Percentiles rank a stretch among this genome's conserved stretches.
Conservation (phyloP, 2,329 filamentous ascomycete species). For the Dactylella cylindrospora region DNA sequence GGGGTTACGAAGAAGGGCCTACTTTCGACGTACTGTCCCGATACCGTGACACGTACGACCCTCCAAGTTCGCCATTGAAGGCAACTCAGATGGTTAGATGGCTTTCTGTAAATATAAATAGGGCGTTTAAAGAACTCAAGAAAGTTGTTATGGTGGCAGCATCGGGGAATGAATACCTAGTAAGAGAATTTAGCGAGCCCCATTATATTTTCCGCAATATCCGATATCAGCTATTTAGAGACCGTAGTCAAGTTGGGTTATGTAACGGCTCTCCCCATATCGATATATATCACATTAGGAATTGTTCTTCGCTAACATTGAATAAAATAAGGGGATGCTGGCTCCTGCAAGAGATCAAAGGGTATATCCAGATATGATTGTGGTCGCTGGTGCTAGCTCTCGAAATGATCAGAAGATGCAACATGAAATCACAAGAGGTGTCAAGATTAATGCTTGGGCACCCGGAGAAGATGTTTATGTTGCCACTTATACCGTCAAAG, state of each 20-base stretch:
- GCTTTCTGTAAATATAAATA: neutral
- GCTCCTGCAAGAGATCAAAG: neutral
- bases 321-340: too few species aligned
- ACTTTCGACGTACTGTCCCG: neutral
- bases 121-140: neutral
- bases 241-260: too few species aligned
- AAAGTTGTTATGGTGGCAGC: neutral
- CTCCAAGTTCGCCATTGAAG: neutral
- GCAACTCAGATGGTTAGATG: constrained; percentile 7
- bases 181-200: too few species aligned
- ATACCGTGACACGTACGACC: constrained; percentile 2
- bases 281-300: too few species aligned
- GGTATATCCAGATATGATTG: neutral
- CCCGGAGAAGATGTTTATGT: constrained; percentile 1
- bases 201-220: neutral
- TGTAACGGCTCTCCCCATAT: too few species aligned
- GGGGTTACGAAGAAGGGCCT: neutral
- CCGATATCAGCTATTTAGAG: neutral
- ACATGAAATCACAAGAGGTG: neutral
- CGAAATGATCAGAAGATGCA: neutral
- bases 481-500: neutral
- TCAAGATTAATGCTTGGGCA: constrained; percentile 4
- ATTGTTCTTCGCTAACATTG: neutral
- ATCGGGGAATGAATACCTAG: neutral
- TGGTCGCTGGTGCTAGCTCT: neutral